Percentiles rank a stretch among this genome's conserved stretches.
Conservation (phyloP, 352 stramenopile genomes). For the Plasmopara muralis region DNA sequence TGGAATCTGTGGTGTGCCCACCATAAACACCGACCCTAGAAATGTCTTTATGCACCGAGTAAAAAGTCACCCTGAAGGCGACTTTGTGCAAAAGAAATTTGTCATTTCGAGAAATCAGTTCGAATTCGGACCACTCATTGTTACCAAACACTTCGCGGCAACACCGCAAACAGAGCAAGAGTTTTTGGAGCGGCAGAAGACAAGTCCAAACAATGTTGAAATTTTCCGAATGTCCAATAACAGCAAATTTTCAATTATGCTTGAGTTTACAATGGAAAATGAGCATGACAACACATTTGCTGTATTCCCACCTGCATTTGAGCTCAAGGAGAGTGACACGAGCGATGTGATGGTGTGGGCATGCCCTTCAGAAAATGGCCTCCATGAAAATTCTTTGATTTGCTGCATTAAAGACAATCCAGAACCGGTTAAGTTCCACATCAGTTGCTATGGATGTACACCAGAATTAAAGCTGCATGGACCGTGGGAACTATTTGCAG, state of each 20-base stretch:
- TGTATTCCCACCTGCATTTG: conserved; percentile 60
- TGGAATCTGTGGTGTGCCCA: conserved; percentile 80
- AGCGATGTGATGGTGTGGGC: conserved; percentile 89
- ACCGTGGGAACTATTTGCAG: conserved; percentile 75
- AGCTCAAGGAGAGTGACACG: conserved; percentile 87
- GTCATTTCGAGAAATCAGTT: conserved; percentile 85
- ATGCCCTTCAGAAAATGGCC: conserved; percentile 54
- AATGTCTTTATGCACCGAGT: conserved; percentile 94
- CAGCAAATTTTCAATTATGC: conserved; percentile 63
- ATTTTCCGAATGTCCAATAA: conserved; percentile 90
- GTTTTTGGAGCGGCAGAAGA: conserved; percentile 41
- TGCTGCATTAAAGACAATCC: conserved; percentile 89
- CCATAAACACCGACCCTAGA: conserved; percentile 88
- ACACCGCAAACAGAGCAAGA: conserved; percentile 37
- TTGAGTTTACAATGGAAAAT: conserved; percentile 50
- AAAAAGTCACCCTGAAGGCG: conserved; percentile 63
- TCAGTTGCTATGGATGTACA: conserved; percentile 84
- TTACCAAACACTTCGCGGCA: conserved; percentile 20
- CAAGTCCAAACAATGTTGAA: conserved; percentile 76
- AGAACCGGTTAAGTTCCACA: conserved; percentile 73
- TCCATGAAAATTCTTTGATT: conserved; percentile 78
- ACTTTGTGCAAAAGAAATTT: conserved; percentile 88
- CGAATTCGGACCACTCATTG: conserved; percentile 91
- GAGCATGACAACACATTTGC: conserved; percentile 43
- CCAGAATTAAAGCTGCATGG: conserved; percentile 73